These are phyloP conservation scores for Globisporangium carolinianum DNA, from an alignment of 352 stramenopile genomes.

Conservation along the genomic window DNA sequence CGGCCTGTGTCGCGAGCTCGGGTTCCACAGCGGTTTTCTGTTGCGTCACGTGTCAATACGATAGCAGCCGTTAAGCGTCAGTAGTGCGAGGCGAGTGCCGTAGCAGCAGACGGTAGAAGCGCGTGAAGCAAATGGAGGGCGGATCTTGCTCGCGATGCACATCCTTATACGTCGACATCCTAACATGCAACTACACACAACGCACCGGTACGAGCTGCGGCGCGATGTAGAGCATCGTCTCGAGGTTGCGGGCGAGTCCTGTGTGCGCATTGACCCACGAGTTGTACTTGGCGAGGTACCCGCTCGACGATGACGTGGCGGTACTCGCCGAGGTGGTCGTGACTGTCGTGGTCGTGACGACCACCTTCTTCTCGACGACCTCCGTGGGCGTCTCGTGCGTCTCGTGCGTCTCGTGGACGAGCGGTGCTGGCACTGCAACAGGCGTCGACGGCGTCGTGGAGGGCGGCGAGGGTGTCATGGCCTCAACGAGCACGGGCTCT, in stretches of 20 bases:
- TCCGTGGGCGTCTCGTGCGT: neutral
- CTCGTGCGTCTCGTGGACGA: neutral
- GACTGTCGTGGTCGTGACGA: neutral
- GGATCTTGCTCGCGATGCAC: too few species aligned
- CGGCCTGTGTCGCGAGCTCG: slow-evolving; percentile 62
- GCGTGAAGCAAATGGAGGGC: neutral
- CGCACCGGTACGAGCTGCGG: slow-evolving; percentile 70
- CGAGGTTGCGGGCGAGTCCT: slow-evolving; percentile 59
- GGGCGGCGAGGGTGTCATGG: neutral
- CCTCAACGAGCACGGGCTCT: slow-evolving; percentile 13
- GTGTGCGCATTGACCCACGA: slow-evolving; percentile 55
- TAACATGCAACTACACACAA: slow-evolving; percentile 2
- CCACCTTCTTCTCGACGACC: slow-evolving; percentile 4
- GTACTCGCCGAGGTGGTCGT: slow-evolving; percentile 2
- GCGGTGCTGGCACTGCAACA: neutral
- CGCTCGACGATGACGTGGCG: neutral
- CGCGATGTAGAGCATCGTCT: slow-evolving; percentile 72
- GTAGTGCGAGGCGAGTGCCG: neutral
- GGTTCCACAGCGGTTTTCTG: slow-evolving; percentile 52
- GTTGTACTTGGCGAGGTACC: slow-evolving; percentile 42
- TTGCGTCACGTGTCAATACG: neutral
- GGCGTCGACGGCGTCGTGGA: neutral
- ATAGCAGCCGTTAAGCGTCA: neutral
- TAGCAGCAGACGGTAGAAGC: neutral
- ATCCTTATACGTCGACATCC: neutral